Percentiles rank a stretch among this genome's conserved stretches.
These are phyloP conservation scores for Jatropha podagrica DNA, from an alignment of 441 rosid species.

Conservation along the genomic window DNA sequence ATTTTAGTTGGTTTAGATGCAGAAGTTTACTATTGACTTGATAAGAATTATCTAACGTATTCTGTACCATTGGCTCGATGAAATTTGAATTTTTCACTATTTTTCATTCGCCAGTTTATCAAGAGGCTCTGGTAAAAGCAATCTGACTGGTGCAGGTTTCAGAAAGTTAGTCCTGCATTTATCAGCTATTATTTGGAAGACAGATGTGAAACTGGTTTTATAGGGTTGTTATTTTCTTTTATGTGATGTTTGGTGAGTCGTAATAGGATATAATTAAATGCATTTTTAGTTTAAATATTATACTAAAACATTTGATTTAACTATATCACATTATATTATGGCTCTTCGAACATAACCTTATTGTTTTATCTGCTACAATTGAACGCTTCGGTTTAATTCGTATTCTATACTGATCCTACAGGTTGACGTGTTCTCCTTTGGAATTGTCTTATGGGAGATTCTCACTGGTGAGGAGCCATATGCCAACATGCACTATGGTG, in stretches of 20 bases:
- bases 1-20: not conserved
- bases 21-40: slow-evolving; percentile 6
- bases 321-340: too few species aligned
- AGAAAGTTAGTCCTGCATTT: not conserved
- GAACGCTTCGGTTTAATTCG: not conserved
- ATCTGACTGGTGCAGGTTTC: not conserved
- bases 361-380: not conserved
- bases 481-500: slow-evolving; percentile 95
- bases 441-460: slow-evolving; percentile 94
- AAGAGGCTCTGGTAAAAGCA: not conserved
- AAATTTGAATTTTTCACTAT: not conserved
- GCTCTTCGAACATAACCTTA: not conserved
- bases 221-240: slow-evolving; percentile 1
- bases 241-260: too few species aligned
- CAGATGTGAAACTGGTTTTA: not conserved
- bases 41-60: not conserved
- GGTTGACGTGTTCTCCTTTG: slow-evolving; percentile 97
- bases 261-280: too few species aligned
- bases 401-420: slow-evolving; percentile 26
- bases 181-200: not conserved
- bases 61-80: not conserved
- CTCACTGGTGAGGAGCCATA: slow-evolving; percentile 98
- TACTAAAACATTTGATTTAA: too few species aligned
- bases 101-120: not conserved
- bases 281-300: too few species aligned